phyloP scores from a whole-genome alignment of 2,329 filamentous ascomycete species.

The Delphinella strobiligena region DNA sequence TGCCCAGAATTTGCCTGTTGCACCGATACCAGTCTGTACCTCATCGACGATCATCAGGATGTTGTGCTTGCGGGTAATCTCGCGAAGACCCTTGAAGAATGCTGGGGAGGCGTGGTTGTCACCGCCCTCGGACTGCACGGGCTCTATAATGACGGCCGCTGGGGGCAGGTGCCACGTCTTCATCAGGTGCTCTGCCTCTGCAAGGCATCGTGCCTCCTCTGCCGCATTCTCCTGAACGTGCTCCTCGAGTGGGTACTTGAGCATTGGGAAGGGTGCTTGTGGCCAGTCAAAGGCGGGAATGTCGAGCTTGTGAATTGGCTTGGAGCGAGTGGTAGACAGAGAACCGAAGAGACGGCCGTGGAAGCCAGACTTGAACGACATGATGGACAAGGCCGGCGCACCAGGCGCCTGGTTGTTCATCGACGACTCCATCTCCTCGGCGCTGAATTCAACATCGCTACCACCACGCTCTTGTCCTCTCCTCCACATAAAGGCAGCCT shows the following conservation, averaged over 20 bases:
- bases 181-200: constrained; percentile 71
- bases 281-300: constrained; percentile 92
- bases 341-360: constrained; percentile 80
- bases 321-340: constrained; percentile 76
- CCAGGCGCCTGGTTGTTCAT: constrained; percentile 78
- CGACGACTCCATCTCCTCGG: constrained; percentile 56
- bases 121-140: constrained; percentile 81
- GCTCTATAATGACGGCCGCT: constrained; percentile 71
- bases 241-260: constrained; percentile 74
- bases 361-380: constrained; percentile 77
- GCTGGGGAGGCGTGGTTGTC: constrained; percentile 79
- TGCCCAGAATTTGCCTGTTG: constrained; percentile 87
- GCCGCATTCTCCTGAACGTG: constrained; percentile 63
- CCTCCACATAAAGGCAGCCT: constrained; percentile 85
- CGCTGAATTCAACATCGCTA: constrained; percentile 60
- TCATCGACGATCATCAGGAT: constrained; percentile 83
- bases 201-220: constrained; percentile 65
- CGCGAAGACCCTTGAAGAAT: constrained; percentile 74
- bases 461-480: constrained; percentile 69
- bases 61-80: constrained; percentile 60
- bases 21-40: constrained; percentile 81
- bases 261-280: constrained; percentile 72
- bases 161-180: constrained; percentile 64
- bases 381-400: constrained; percentile 63
- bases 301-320: constrained; percentile 85